Conservation (phyloP, 768 basidiomycete genomes). For the Hortiboletus flavorubellus region DNA sequence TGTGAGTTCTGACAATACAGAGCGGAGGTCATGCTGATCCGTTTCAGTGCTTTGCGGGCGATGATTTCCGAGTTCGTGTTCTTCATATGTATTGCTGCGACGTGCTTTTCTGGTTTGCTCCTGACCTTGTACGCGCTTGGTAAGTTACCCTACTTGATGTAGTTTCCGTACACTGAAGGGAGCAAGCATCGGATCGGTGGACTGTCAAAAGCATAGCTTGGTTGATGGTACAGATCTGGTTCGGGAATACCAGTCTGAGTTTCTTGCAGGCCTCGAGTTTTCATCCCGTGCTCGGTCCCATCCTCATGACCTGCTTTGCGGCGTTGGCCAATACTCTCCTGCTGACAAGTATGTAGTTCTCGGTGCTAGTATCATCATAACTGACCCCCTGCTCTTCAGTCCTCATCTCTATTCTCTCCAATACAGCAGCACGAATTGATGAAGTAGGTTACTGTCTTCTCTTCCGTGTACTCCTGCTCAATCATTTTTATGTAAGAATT, state of each 20-base stretch:
- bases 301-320: slow-evolving; percentile 77
- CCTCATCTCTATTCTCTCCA: slow-evolving; percentile 87
- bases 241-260: slow-evolving; percentile 68
- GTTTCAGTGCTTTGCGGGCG: slow-evolving; percentile 64
- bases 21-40: slow-evolving; percentile 4
- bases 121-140: slow-evolving; percentile 55
- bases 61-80: slow-evolving; percentile 80
- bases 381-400: slow-evolving; percentile 30
- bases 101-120: slow-evolving; percentile 78
- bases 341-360: slow-evolving; percentile 60
- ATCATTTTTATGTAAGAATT: slow-evolving; percentile 39
- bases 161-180: slow-evolving; percentile 23
- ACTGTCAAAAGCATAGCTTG: slow-evolving; percentile 58
- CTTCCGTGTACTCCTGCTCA: not conserved
- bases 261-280: slow-evolving; percentile 57
- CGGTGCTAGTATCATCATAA: not conserved
- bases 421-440: slow-evolving; percentile 80
- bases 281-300: slow-evolving; percentile 70
- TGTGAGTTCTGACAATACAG: slow-evolving; percentile 44
- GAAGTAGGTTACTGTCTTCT: slow-evolving; percentile 36
- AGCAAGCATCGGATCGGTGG: slow-evolving; percentile 31
- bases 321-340: slow-evolving; percentile 76
- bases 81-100: slow-evolving; percentile 72
- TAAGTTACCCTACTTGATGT: slow-evolving; percentile 10
- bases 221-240: slow-evolving; percentile 88